Conservation (phyloP, 179 eudicot genomes). For the Dionaea muscipula region DNA sequence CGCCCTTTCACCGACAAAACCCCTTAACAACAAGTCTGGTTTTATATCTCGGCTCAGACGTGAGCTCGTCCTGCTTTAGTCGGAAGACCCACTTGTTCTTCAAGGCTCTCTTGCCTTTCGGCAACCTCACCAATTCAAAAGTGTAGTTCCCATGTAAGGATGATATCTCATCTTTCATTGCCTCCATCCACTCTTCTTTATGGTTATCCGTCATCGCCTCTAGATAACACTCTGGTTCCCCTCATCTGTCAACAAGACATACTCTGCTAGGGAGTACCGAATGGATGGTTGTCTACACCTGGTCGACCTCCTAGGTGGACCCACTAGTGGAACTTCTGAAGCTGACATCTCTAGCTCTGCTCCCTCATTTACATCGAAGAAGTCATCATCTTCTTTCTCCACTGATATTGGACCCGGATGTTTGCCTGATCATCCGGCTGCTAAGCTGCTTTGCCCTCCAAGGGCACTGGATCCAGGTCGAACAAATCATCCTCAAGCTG, state of each 20-base stretch:
- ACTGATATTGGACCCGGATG: neutral
- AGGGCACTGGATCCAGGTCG: constrained; percentile 1
- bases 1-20: constrained; percentile 4
- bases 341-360: neutral
- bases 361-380: neutral
- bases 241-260: constrained; percentile 7
- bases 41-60: constrained; percentile 4
- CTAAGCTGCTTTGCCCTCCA: no score
- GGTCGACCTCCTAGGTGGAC: neutral
- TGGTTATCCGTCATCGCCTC: constrained; percentile 11
- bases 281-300: constrained; percentile 1
- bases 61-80: constrained; percentile 5
- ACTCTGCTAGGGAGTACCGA: constrained; percentile 3
- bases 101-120: constrained; percentile 12
- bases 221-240: constrained; percentile 10
- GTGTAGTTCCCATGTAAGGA: constrained; percentile 8
- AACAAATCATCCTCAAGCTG: neutral
- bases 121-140: constrained; percentile 13
- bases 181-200: constrained; percentile 5
- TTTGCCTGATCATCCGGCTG: no score
- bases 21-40: constrained; percentile 9
- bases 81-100: constrained; percentile 8
- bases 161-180: constrained; percentile 16
- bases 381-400: neutral
- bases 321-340: neutral